A percentile compares a stretch with the other conserved stretches of the same genome.
Conservation (phyloP, 768 basidiomycete genomes). For the Mycena floridula region DNA sequence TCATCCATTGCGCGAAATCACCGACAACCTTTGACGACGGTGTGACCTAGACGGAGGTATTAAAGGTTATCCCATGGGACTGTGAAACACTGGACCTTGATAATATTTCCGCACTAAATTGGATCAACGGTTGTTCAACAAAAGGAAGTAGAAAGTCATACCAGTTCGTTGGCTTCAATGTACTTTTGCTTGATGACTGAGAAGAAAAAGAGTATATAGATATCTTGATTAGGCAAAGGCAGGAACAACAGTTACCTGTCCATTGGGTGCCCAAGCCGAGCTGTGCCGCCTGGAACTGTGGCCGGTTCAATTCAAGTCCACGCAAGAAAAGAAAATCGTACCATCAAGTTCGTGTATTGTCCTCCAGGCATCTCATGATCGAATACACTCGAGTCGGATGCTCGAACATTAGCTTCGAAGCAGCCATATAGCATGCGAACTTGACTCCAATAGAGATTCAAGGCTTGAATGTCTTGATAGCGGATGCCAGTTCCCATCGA, state of each 20-base stretch:
- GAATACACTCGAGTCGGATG: slow-evolving; percentile 96
- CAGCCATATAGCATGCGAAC: slow-evolving; percentile 91
- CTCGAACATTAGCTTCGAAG: slow-evolving; percentile 97
- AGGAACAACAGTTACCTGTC: slow-evolving; percentile 55
- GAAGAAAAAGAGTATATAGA: slow-evolving; percentile 1
- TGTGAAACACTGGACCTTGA: slow-evolving; percentile 54
- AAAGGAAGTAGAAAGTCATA: slow-evolving; percentile 26
- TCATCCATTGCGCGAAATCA: slow-evolving; percentile 99
- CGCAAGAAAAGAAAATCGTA: slow-evolving; percentile 28
- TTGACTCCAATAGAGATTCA: slow-evolving; percentile 98
- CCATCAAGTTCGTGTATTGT: slow-evolving; percentile 92
- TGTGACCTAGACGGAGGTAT: slow-evolving; percentile 55
- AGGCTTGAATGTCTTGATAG: slow-evolving; percentile 93
- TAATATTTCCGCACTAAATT: slow-evolving; percentile 85
- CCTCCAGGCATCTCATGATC: slow-evolving; percentile 99
- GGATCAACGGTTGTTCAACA: slow-evolving; percentile 7
- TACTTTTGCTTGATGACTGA: slow-evolving; percentile 97
- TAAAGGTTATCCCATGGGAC: background rate
- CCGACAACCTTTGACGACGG: slow-evolving; percentile 99
- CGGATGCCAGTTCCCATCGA: slow-evolving; percentile 91
- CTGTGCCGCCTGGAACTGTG: slow-evolving; percentile 95
- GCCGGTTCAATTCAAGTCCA: background rate
- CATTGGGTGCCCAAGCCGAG: slow-evolving; percentile 96
- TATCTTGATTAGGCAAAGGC: slow-evolving; percentile 1
- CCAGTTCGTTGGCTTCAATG: slow-evolving; percentile 94